Evolutionary conservation across 352 stramenopile species (phyloP), one percentile per base, ranked within the genome.

Genomic region (Pythium brassicae): DNA sequence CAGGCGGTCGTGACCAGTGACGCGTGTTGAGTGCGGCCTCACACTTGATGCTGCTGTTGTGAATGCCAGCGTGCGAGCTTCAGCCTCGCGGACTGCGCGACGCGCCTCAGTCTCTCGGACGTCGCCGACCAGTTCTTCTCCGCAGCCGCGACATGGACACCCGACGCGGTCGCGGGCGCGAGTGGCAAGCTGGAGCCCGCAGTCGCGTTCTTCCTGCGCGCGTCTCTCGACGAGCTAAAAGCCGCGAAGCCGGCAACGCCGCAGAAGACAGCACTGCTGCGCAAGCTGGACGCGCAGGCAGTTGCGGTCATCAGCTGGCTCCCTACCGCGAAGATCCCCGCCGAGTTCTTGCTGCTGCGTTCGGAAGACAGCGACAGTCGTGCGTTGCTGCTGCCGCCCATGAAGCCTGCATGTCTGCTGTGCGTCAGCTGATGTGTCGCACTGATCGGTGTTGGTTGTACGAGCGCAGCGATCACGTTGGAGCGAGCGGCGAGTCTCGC

Each of bases 331-430:
- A 90, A 87, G 47, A 71, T 81, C 19, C 67, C 85, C 3, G 61
- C 57, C 1, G 85, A 95, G 62, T 89, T 77, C 23, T 52, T 92
- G 40, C 58, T 95, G 32, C 59, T 92, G 43, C 83, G 85, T 49
- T 81, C 69, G 1, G 85, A 95, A 57, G 85, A 95, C 52, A 37
- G 66, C 20, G 78, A 89, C 49, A 82, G 68, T 8, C 76, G 85
- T 95, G 70, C 57, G 76, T 76, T 47, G 12, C 39, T 55, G 45
- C 20, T 12, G 2, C 22, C 17, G 32, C 6, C 47, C 3, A 22
- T 44, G 19, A 25, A 1, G 26, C 55, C n/a, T 14, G 7, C 29
- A 42, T 15, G n/a, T n/a, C n/a, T n/a, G n/a, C n/a, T n/a, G n/a
- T n/a, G 14, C 20, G 8, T 12, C 19, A 10, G 9, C 50, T 46